phyloP scores from a whole-genome alignment of 2,329 filamentous ascomycete genomes.

The Penicillium expansum region DNA sequence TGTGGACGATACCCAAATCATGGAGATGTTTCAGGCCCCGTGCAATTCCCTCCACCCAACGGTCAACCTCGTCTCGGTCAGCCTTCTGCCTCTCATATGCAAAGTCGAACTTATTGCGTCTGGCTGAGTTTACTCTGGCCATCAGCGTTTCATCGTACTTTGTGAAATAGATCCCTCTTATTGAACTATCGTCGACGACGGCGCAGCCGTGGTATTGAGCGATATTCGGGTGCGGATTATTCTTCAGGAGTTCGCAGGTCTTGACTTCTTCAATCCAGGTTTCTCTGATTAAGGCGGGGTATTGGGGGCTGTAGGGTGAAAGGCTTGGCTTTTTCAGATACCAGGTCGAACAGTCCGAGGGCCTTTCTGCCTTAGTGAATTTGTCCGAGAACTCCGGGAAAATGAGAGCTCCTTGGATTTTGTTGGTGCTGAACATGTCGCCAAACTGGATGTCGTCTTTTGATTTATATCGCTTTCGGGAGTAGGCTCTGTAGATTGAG shows the following conservation, averaged over 20 bases:
- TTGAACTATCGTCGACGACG: not conserved
- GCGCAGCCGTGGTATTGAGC: slow-evolving; percentile 8
- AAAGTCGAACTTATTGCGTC: not conserved
- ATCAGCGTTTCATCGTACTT: slow-evolving; percentile 7
- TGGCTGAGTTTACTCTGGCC: not conserved
- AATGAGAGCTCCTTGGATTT: not conserved
- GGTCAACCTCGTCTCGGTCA: not conserved
- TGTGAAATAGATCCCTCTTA: slow-evolving; percentile 3
- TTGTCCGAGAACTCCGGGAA: slow-evolving; percentile 3
- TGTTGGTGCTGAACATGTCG: slow-evolving; percentile 7
- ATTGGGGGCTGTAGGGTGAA: not conserved
- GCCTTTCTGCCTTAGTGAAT: slow-evolving; percentile 1
- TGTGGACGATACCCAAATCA: slow-evolving; percentile 80
- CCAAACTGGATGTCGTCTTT: not conserved
- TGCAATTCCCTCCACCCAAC: slow-evolving; percentile 18
- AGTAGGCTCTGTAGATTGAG: slow-evolving; percentile 1
- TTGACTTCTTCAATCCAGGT: slow-evolving; percentile 1
- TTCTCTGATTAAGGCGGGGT: not conserved
- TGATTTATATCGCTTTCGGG: not conserved
- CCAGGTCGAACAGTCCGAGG: not conserved
- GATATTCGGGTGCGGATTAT: slow-evolving; percentile 3
- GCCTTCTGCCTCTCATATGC: not conserved
- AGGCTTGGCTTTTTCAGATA: slow-evolving; percentile 7
- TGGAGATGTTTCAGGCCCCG: slow-evolving; percentile 77
- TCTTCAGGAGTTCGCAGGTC: slow-evolving; percentile 3